Conservation (phyloP, 352 stramenopile genomes). For the Globisporangium carolinianum region DNA sequence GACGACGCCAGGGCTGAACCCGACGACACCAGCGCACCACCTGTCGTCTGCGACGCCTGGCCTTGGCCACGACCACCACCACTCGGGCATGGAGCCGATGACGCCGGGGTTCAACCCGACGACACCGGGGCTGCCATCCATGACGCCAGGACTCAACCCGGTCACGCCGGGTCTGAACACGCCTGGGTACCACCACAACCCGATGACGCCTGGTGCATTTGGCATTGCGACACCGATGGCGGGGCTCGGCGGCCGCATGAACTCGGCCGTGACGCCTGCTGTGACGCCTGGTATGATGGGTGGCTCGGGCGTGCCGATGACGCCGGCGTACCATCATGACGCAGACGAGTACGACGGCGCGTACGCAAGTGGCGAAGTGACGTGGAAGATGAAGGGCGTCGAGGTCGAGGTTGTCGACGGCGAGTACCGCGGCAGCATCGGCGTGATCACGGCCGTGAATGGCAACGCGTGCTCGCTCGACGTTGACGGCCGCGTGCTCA, state of each 20-base stretch:
- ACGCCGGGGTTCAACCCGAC: conserved; percentile 85
- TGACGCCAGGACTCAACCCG: conserved; percentile 76
- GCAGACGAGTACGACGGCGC: conserved; percentile 31
- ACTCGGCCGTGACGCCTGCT: conserved; percentile 51
- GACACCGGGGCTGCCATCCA: conserved; percentile 67
- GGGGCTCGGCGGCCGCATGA: conserved; percentile 58
- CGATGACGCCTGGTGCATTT: conserved; percentile 82
- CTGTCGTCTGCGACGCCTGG: conserved; percentile 67
- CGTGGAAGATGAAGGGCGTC: conserved; percentile 86
- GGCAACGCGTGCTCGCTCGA: conserved; percentile 74
- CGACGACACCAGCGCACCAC: conserved; percentile 59
- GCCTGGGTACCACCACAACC: conserved; percentile 80
- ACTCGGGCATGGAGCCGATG: conserved; percentile 80
- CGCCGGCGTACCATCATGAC: conserved; percentile 59
- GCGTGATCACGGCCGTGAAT: conserved; percentile 68
- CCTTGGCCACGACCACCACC: conserved; percentile 43
- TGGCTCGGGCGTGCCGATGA: conserved; percentile 63
- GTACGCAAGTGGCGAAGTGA: conserved; percentile 52
- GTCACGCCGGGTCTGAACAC: conserved; percentile 79
- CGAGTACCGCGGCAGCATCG: conserved; percentile 60
- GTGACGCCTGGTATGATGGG: conserved; percentile 72
- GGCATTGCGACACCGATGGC: conserved; percentile 58
- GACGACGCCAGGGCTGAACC: conserved; percentile 73
- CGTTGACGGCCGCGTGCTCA: conserved; percentile 66
- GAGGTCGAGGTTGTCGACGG: conserved; percentile 71